Conservation (phyloP, 768 basidiomycete species). For the Coprinopsis marcescibilis region DNA sequence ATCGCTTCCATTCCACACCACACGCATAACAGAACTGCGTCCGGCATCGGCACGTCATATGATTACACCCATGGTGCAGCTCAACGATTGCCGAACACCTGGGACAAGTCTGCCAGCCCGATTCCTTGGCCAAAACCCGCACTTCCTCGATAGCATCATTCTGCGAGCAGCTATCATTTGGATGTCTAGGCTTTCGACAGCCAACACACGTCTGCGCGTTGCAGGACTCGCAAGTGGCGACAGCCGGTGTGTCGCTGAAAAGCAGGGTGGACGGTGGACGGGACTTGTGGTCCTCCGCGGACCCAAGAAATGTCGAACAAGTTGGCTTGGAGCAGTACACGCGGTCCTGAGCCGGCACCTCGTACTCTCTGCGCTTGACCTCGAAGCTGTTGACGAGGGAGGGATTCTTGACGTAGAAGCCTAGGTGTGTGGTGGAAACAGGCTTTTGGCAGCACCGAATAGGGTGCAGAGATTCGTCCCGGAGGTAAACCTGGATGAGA, state of each 20-base stretch:
- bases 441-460: conserved; percentile 18
- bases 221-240: conserved; percentile 7
- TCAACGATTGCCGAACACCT: conserved; percentile 53
- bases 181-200: conserved; percentile 13
- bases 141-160: conserved; percentile 38
- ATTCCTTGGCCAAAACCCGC: conserved; percentile 35
- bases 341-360: conserved; percentile 13
- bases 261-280: neutral
- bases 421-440: conserved; percentile 7
- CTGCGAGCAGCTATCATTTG: conserved; percentile 9
- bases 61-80: conserved; percentile 51
- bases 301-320: conserved; percentile 16
- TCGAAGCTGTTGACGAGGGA: conserved; percentile 10
- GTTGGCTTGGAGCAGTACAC: conserved; percentile 16
- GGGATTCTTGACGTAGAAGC: conserved; percentile 5
- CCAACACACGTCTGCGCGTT: conserved; percentile 9
- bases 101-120: conserved; percentile 62
- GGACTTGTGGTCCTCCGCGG: conserved; percentile 3
- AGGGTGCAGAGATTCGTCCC: conserved; percentile 18
- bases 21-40: conserved; percentile 65
- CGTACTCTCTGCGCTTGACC: conserved; percentile 14
- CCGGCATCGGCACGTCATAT: conserved; percentile 58
- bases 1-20: conserved; percentile 56
- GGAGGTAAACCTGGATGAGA: conserved; percentile 15
- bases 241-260: neutral